Conservation (phyloP, 139 green algal species). For the Zygnema circumcarinatum region DNA sequence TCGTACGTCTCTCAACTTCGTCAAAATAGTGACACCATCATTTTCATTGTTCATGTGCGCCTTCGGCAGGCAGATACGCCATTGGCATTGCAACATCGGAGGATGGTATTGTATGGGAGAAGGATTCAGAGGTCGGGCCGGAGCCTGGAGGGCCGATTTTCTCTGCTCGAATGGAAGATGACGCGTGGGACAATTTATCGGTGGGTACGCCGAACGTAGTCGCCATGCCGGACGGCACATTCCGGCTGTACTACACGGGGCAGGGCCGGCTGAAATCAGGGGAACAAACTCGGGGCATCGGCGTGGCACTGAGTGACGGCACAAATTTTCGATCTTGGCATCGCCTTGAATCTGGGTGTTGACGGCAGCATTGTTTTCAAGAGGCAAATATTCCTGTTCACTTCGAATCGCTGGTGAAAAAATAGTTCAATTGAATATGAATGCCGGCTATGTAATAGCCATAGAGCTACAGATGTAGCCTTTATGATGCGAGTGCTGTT, state of each 20-base stretch:
- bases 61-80: conserved; percentile 14
- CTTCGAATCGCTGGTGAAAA: too few relatives aligned
- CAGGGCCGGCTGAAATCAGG: conserved; percentile 8
- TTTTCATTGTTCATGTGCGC: too few relatives aligned
- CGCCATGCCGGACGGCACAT: not conserved
- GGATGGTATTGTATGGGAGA: conserved; percentile 29
- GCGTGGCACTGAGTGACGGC: conserved; percentile 22
- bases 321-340: not conserved
- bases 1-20: too few relatives aligned
- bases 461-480: too few relatives aligned
- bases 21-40: too few relatives aligned
- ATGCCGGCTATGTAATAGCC: too few relatives aligned
- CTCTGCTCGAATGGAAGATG: conserved; percentile 16
- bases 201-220: conserved; percentile 37
- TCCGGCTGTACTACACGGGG: conserved; percentile 48
- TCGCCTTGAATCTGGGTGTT: not conserved
- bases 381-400: too few relatives aligned
- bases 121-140: conserved; percentile 4
- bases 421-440: too few relatives aligned
- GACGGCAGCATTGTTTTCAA: too few relatives aligned
- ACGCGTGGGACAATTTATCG: conserved; percentile 37
- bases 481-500: too few relatives aligned
- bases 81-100: conserved; percentile 32
- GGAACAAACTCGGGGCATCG: not conserved
- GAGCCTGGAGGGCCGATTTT: conserved; percentile 36